Percentiles rank a stretch among this genome's conserved stretches.
Evolutionary conservation across 192 early-diverging fungal genomes (phyloP).

Genomic region (Oehlia diaphana): DNA sequence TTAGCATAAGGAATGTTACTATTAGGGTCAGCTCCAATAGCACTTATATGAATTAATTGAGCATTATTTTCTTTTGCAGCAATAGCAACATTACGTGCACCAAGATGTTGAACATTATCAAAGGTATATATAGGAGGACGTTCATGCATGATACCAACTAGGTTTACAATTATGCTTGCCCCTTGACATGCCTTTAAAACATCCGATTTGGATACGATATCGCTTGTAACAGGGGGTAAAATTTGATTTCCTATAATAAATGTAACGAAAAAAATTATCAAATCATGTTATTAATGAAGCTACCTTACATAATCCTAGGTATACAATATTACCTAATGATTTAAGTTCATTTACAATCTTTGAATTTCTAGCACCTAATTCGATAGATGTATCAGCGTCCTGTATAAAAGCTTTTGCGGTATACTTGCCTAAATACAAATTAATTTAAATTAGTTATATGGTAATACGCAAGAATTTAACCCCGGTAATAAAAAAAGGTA

Average conservation of each 20-base stretch:
- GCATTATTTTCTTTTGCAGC: slow-evolving; percentile 31
- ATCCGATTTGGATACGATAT: slow-evolving; percentile 28
- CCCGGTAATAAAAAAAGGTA: not conserved
- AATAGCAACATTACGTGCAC: slow-evolving; percentile 35
- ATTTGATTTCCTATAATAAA: slow-evolving; percentile 1
- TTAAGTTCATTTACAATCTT: slow-evolving; percentile 2
- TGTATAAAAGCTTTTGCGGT: slow-evolving; percentile 26
- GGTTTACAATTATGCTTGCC: slow-evolving; percentile 31
- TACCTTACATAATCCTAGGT: not conserved
- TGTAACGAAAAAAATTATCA: not conserved
- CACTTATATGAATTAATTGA: slow-evolving; percentile 35
- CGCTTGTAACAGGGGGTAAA: slow-evolving; percentile 8
- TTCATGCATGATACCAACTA: slow-evolving; percentile 44
- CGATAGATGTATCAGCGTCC: slow-evolving; percentile 12
- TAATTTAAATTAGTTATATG: too few species aligned
- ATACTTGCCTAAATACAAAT: slow-evolving; percentile 23
- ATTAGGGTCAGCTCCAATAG: slow-evolving; percentile 36
- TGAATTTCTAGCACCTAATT: slow-evolving; percentile 13
- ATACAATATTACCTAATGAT: slow-evolving; percentile 5
- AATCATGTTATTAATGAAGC: not conserved
- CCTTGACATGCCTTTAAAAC: slow-evolving; percentile 29
- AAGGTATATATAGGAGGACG: slow-evolving; percentile 34
- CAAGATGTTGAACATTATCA: slow-evolving; percentile 34
- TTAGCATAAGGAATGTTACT: slow-evolving; percentile 32
- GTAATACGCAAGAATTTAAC: not conserved